Evolutionary conservation across 805 yeast genomes (phyloP).

Genomic region (Blastobotrys chiropterorum): DNA sequence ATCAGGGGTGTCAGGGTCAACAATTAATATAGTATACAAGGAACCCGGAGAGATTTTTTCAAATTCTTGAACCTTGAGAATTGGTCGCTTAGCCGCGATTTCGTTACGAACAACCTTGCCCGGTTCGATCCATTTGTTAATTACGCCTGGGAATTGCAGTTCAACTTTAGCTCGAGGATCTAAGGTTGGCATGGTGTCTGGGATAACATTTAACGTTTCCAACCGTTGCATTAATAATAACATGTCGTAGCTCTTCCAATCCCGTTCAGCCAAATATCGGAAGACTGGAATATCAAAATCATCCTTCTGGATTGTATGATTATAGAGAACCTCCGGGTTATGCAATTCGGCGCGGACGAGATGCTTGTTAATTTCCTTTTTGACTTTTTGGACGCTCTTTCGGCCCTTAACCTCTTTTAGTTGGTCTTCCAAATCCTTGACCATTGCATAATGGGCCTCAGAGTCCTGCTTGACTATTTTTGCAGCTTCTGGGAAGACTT

Average conservation of each 20-base stretch:
- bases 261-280: slow-evolving; percentile 56
- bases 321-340: slow-evolving; percentile 83
- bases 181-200: slow-evolving; percentile 89
- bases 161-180: slow-evolving; percentile 73
- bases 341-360: slow-evolving; percentile 57
- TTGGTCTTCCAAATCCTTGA: slow-evolving; percentile 31
- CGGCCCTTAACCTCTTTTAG: slow-evolving; percentile 18
- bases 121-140: slow-evolving; percentile 62
- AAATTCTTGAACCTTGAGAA: slow-evolving; percentile 67
- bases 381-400: slow-evolving; percentile 22
- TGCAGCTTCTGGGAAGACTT: slow-evolving; percentile 66
- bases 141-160: slow-evolving; percentile 65
- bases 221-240: slow-evolving; percentile 88
- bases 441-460: slow-evolving; percentile 36
- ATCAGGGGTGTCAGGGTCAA: slow-evolving; percentile 91
- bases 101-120: slow-evolving; percentile 69
- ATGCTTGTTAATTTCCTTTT: slow-evolving; percentile 26
- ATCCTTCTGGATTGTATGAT: slow-evolving; percentile 43
- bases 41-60: slow-evolving; percentile 43
- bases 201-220: slow-evolving; percentile 78
- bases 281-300: slow-evolving; percentile 78
- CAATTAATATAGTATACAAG: slow-evolving; percentile 69
- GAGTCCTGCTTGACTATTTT: slow-evolving; percentile 48
- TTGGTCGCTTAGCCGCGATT: slow-evolving; percentile 72
- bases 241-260: slow-evolving; percentile 66